phyloP scores from a whole-genome alignment of 2,329 filamentous ascomycete genomes.

The Venturia carpophila region DNA sequence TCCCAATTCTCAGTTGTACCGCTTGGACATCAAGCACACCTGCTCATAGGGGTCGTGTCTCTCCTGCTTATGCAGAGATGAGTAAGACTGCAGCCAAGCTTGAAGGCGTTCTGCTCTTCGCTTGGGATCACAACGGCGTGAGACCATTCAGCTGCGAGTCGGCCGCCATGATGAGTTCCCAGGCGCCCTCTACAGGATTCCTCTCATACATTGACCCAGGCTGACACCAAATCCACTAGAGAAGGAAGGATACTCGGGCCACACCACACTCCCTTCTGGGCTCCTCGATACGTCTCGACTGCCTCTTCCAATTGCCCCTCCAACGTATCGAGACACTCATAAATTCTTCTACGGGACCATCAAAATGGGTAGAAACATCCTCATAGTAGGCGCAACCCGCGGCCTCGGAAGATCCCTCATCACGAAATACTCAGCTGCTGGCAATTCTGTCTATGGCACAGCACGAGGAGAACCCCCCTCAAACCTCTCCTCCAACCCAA shows the following conservation, averaged over 20 bases:
- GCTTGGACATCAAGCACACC: background rate
- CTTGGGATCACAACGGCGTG: background rate
- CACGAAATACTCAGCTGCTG: conserved; percentile 45
- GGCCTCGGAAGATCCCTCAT: conserved; percentile 58
- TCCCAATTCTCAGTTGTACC: background rate
- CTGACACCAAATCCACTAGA: background rate
- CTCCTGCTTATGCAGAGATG: background rate
- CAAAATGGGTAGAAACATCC: conserved; percentile 33
- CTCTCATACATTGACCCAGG: background rate
- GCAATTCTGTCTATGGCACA: conserved; percentile 23
- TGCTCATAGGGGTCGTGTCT: background rate
- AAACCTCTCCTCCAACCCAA: conserved; percentile 1
- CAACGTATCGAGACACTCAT: background rate
- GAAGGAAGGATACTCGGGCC: background rate
- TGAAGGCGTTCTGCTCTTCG: background rate
- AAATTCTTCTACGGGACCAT: background rate
- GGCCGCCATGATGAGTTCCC: background rate
- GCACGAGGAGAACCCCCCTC: conserved; percentile 19
- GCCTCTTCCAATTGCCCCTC: background rate
- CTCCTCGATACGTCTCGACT: no score
- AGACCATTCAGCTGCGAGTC: background rate
- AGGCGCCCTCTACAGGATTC: background rate
- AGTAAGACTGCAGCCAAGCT: conserved; percentile 7
- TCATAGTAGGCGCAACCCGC: conserved; percentile 61
- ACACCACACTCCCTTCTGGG: no score